phyloP scores from a whole-genome alignment of 2,329 filamentous ascomycete species.

The Pezicula carpinea region DNA sequence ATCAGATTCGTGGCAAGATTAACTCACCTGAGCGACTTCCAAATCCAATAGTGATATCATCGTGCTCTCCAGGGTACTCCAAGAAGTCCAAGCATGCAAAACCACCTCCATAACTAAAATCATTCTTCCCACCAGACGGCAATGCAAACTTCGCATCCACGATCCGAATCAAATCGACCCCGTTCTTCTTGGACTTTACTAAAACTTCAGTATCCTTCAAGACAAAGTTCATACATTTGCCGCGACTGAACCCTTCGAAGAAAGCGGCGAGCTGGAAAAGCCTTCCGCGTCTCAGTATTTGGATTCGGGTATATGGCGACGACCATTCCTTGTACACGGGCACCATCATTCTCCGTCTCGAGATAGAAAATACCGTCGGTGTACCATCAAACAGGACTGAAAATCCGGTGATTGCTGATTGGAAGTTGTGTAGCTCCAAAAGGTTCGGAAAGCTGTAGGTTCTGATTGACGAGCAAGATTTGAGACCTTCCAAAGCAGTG shows the following conservation, averaged over 20 bases:
- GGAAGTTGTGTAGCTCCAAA: constrained; percentile 68
- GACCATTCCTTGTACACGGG: constrained; percentile 91
- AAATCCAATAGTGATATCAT: constrained; percentile 79
- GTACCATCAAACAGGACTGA: constrained; percentile 66
- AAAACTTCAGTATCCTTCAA: constrained; percentile 78
- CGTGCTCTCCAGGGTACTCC: constrained; percentile 85
- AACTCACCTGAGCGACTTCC: constrained; percentile 58
- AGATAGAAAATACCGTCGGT: constrained; percentile 70
- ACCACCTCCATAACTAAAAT: constrained; percentile 53
- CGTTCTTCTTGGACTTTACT: constrained; percentile 58
- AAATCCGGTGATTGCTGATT: constrained; percentile 73
- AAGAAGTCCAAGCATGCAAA: constrained; percentile 82
- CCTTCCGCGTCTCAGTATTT: constrained; percentile 70
- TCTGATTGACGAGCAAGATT: constrained; percentile 58
- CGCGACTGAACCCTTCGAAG: constrained; percentile 79
- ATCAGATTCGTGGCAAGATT: too few relatives aligned
- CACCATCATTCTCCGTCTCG: constrained; percentile 77
- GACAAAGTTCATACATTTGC: constrained; percentile 80
- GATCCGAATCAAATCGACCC: constrained; percentile 68
- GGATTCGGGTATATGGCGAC: constrained; percentile 67
- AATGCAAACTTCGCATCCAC: constrained; percentile 86
- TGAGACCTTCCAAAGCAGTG: constrained; percentile 40
- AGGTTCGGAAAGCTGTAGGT: constrained; percentile 61
- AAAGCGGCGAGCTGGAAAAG: constrained; percentile 74
- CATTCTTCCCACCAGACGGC: constrained; percentile 47